Conservation (phyloP, 2,329 filamentous ascomycete species). For the Huntiella abstrusa region DNA sequence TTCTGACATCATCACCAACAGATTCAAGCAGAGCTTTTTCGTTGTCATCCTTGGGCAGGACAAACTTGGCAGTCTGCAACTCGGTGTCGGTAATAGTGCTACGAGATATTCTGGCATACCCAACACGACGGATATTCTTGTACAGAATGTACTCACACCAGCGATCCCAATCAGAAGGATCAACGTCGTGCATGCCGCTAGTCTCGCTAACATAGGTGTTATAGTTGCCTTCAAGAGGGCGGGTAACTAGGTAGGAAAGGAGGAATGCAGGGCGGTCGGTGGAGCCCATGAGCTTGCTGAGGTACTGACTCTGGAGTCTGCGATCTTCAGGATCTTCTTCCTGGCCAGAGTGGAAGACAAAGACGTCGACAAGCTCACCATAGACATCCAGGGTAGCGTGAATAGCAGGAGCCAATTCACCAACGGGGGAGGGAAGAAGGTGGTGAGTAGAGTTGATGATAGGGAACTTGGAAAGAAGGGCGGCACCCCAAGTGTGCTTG, state of each 20-base stretch:
- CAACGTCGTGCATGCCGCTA: conserved; percentile 91
- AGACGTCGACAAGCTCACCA: conserved; percentile 74
- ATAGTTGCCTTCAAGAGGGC: conserved; percentile 83
- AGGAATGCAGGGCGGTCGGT: conserved; percentile 65
- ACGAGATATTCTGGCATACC: conserved; percentile 76
- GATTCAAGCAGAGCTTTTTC: conserved; percentile 28
- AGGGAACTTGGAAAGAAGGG: conserved; percentile 88
- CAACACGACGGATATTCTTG: conserved; percentile 68
- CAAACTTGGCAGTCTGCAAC: conserved; percentile 88
- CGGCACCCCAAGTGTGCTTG: conserved; percentile 96
- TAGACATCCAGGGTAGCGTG: conserved; percentile 93
- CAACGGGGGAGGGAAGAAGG: conserved; percentile 77
- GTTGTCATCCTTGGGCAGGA: conserved; percentile 48
- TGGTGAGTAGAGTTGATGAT: conserved; percentile 96
- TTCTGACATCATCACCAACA: conserved; percentile 33
- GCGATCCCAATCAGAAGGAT: conserved; percentile 79
- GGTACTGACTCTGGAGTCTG: conserved; percentile 67
- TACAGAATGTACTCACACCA: conserved; percentile 99
- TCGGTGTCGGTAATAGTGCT: conserved; percentile 94
- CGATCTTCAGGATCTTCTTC: conserved; percentile 91
- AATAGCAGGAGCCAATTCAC: conserved; percentile 87
- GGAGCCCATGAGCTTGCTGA: conserved; percentile 72
- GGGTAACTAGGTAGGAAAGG: conserved; percentile 81
- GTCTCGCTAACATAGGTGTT: conserved; percentile 77
- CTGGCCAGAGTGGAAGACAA: conserved; percentile 97